Base-by-base conservation (phyloP, 148 eudicot genomes). In the Pharnaceum exiguum region DNA sequence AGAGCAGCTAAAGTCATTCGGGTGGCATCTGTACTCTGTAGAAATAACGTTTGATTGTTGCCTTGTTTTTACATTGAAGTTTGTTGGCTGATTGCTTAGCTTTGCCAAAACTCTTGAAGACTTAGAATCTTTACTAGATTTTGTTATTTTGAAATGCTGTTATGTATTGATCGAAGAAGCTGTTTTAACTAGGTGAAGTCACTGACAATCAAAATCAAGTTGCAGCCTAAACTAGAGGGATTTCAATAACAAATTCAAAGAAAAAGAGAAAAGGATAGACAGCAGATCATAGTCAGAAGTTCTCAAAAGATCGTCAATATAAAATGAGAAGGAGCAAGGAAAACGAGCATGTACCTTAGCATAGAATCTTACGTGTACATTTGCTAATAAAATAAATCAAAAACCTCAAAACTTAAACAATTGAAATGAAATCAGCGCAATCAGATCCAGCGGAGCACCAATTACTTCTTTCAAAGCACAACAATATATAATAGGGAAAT, bases 361-460 rank as follows among this genome's bases (percentile, higher is more conserved):
- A 24, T 62, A 62, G 32, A 60, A 70, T 70, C 74, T 70, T 48
- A 62, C 68, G 74, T 69, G 37, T 35, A 60, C 6, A 25, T 22
- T 32, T 1, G 19, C 1, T n/a, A 11, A 11, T n/a, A 42, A 59
- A 18, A 8, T 13, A 18, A 23, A 18, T 4, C 17, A 10, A 27
- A 57, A 16, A 13, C 17, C 16, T 32, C 7, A 50, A 23, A 5
- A 21, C 28, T 21, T 51, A 42, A 53, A 21, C 23, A 6, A 5
- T 11, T 4, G 32, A 50, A 37, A 30, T 39, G 32, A 45, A 17
- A 47, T 45, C 29, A 56, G 55, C 46, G 50, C 46, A 19, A 44
- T 70, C 57, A 70, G 68, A 63, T 70, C 74, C 74, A 63, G 63
- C 68, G 23, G 12, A 57, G 27, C 70, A 56, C 15, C 48, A 7